Conservation (phyloP, 768 basidiomycete genomes). For the Hirschioporus abietinus region DNA sequence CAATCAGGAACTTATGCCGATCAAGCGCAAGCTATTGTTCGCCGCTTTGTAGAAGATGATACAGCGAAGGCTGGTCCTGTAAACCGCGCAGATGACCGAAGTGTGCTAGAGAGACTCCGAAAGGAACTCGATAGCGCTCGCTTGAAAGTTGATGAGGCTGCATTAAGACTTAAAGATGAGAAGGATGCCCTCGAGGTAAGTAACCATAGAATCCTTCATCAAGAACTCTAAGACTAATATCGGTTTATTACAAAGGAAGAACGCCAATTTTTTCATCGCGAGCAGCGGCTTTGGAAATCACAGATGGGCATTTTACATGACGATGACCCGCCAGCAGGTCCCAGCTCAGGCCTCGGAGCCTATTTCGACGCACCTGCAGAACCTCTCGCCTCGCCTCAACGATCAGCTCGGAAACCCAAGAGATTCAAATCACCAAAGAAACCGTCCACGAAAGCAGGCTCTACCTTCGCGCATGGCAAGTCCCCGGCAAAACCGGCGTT, state of each 20-base stretch:
- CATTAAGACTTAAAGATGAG: constrained; percentile 59
- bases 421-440: constrained; percentile 17
- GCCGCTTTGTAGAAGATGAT: constrained; percentile 47
- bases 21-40: constrained; percentile 44
- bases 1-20: constrained; percentile 17
- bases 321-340: constrained; percentile 43
- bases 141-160: constrained; percentile 56
- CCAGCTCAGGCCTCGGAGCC: constrained; percentile 2
- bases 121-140: constrained; percentile 62
- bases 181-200: constrained; percentile 61
- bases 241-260: constrained; percentile 42
- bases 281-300: constrained; percentile 58
- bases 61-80: constrained; percentile 22
- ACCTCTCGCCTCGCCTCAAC: not conserved
- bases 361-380: constrained; percentile 24
- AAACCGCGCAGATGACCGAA: constrained; percentile 35
- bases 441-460: constrained; percentile 35
- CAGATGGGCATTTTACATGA: constrained; percentile 57
- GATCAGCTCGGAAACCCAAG: not conserved
- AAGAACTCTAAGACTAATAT: not conserved
- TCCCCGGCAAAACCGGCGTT: constrained; percentile 20
- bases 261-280: constrained; percentile 54
- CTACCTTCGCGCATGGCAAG: constrained; percentile 31
- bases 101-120: constrained; percentile 45
- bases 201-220: constrained; percentile 7